Evolutionary conservation across 805 yeast genomes (phyloP), one percentile per base, ranked within the genome.

Genomic region (Kuraishia floccosa): DNA sequence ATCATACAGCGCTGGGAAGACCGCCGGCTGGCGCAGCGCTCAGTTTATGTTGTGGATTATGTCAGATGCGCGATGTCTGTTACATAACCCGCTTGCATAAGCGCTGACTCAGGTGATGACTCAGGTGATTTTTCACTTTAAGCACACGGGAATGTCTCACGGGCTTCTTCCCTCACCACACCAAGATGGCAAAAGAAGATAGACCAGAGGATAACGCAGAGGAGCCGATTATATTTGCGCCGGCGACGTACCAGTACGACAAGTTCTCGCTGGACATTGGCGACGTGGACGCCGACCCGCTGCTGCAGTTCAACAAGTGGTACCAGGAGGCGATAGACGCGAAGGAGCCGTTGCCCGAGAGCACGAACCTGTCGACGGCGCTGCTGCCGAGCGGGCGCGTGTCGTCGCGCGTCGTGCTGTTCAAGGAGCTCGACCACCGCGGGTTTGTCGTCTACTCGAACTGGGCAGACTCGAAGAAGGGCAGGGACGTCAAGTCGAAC

Each of bases 361-460:
- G 87, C 2, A 63, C 73, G n/a, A 82, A 77, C 12, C 72, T 91
- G n/a, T 72, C 96, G 6, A 87, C 98, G 3, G 93, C 94, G 1
- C 65, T 72, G 35, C 60, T 87, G 38, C 96, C 96, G 6, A 68
- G 81, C 2, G 98, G 98, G n/a, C 62, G 93, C 37, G 84, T 91
- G 1, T 78, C 94, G 1, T 74, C 87, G 5, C 64, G 98, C 33
- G 69, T 81, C 7, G 89, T 91, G 2, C 65, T 91, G 32, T 72
- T 91, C 55, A 91, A 91, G 49, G 97, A 91, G 49, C 65, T 91
- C 35, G 97, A 89, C 52, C 63, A 69, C 31, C 65, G 69, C 27
- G 98, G 96, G 4, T 81, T 89, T 43, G 72, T 86, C 7, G 64
- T 91, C 25, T 91, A 83, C 56, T 84, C 96, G 33, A 91, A 91